Evolutionary conservation across 2,329 filamentous ascomycete species (phyloP).

Genomic region (Aspergillus fumigatiaffinis): DNA sequence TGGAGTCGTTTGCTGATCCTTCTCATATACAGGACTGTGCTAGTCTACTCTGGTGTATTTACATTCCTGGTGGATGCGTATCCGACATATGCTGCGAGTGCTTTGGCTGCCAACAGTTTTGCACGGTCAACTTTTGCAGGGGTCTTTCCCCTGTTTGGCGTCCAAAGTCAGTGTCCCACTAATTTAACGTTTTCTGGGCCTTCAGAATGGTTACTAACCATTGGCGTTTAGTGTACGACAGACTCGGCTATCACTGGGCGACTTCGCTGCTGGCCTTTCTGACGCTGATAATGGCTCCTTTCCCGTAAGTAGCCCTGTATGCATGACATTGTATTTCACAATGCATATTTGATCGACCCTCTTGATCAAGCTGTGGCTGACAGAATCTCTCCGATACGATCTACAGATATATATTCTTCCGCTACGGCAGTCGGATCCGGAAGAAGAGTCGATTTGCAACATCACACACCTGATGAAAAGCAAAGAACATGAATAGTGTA

Average conservation of each 20-base stretch:
- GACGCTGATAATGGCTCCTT: conserved; percentile 42
- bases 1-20: conserved; percentile 7
- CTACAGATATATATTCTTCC: conserved; percentile 42
- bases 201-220: conserved; percentile 16
- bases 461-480: conserved; percentile 17
- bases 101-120: conserved; percentile 80
- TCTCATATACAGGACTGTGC: conserved; percentile 56
- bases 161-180: conserved; percentile 43
- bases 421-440: conserved; percentile 40
- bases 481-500: too few relatives aligned
- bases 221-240: conserved; percentile 41
- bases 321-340: too few relatives aligned
- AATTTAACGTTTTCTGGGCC: not conserved
- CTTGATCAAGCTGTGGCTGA: too few relatives aligned
- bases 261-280: conserved; percentile 43
- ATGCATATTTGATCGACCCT: too few relatives aligned
- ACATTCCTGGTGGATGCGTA: conserved; percentile 73
- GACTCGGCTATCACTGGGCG: conserved; percentile 46
- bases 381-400: not conserved
- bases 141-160: conserved; percentile 70
- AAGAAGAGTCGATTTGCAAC: conserved; percentile 39
- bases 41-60: conserved; percentile 80
- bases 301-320: conserved; percentile 37
- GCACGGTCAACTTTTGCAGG: conserved; percentile 75
- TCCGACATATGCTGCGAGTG: conserved; percentile 49